Conservation (phyloP, 2,329 filamentous ascomycete species). For the Colletotrichum musae region DNA sequence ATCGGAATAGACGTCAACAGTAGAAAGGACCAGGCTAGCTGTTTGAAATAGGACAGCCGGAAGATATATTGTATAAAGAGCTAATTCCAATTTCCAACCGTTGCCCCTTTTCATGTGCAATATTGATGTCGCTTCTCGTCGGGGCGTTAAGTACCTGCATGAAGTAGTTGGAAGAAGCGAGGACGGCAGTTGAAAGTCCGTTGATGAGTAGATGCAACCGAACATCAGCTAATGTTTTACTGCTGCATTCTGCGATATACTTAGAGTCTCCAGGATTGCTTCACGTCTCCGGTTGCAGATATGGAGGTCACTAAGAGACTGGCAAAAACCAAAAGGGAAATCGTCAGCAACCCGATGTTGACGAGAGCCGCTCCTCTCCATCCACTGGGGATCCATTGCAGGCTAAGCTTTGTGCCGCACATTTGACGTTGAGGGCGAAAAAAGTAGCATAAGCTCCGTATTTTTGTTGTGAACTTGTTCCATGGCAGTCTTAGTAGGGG, state of each 20-base stretch:
- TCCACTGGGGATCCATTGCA: not conserved
- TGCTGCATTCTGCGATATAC: not conserved
- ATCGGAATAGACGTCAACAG: conserved; percentile 46
- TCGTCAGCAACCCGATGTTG: not conserved
- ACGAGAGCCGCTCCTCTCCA: not conserved
- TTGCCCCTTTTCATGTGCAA: conserved; percentile 56
- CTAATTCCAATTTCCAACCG: conserved; percentile 63
- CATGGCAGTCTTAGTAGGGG: too few species aligned
- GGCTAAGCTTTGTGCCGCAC: too few species aligned
- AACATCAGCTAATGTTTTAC: not conserved
- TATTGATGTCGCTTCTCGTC: conserved; percentile 47
- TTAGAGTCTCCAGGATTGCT: not conserved
- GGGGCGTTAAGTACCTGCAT: conserved; percentile 42
- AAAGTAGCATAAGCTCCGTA: too few species aligned
- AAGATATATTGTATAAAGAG: conserved; percentile 53
- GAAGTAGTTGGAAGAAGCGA: conserved; percentile 42
- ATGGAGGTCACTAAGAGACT: not conserved
- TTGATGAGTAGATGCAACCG: conserved; percentile 64
- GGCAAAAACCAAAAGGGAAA: not conserved
- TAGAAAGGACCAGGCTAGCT: conserved; percentile 43
- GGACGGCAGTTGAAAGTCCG: conserved; percentile 36
- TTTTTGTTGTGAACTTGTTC: too few species aligned
- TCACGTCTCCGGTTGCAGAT: not conserved
- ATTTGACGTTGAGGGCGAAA: too few species aligned
- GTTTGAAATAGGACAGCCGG: conserved; percentile 43